phyloP scores from a whole-genome alignment of 1,139 yeast genomes.

The Komagataea norvegica region DNA sequence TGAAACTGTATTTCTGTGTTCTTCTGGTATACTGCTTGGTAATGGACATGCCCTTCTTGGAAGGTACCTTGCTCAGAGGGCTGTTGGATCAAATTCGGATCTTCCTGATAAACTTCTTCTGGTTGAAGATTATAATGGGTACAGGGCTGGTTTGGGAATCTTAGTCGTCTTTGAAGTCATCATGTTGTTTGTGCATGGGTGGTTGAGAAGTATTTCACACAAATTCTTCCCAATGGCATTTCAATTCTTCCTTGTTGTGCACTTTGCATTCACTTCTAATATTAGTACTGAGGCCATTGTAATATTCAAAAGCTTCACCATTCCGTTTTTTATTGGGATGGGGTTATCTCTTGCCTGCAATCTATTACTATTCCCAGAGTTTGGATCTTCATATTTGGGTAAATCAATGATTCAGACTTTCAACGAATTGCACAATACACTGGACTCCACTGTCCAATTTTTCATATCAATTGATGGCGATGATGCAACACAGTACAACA shows the following conservation, averaged over 20 bases:
- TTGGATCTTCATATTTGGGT: conserved; percentile 46
- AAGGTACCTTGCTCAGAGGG: conserved; percentile 36
- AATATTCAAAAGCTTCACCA: conserved; percentile 34
- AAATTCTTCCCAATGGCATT: conserved; percentile 42
- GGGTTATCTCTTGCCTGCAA: conserved; percentile 40
- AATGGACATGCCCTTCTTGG: conserved; percentile 39
- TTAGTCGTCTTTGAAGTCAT: conserved; percentile 40
- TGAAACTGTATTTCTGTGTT: conserved; percentile 37
- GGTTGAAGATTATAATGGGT: conserved; percentile 27
- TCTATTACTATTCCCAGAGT: conserved; percentile 42
- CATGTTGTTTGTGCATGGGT: conserved; percentile 44
- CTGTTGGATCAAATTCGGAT: conserved; percentile 29
- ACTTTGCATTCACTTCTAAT: conserved; percentile 40
- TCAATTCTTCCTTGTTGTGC: conserved; percentile 43
- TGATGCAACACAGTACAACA: conserved; percentile 15
- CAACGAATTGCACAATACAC: conserved; percentile 36
- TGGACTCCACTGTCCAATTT: conserved; percentile 36
- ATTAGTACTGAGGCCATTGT: conserved; percentile 29
- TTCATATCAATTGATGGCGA: conserved; percentile 30
- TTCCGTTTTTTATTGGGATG: conserved; percentile 42
- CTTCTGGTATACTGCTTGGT: conserved; percentile 39
- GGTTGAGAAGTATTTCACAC: conserved; percentile 43
- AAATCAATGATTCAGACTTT: conserved; percentile 36
- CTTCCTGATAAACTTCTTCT: conserved; percentile 29
- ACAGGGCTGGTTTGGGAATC: conserved; percentile 38